These are phyloP conservation scores for Fusarium pseudoanthophilum DNA, from an alignment of 2,329 filamentous ascomycete species.

Conservation along the genomic window DNA sequence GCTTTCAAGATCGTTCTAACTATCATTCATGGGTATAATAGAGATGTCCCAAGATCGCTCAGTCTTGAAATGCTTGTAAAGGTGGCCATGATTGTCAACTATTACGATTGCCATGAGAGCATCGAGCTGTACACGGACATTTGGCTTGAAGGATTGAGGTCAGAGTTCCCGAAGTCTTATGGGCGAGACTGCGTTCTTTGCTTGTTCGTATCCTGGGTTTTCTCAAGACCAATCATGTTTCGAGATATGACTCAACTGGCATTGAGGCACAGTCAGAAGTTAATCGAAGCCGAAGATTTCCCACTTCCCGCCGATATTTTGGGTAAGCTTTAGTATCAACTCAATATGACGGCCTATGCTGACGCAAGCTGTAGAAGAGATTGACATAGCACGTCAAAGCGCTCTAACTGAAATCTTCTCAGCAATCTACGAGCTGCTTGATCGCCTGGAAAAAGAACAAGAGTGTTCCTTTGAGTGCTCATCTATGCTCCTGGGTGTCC, in stretches of 20 bases:
- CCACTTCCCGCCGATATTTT: slow-evolving; percentile 3
- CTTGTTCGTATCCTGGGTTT: slow-evolving; percentile 33
- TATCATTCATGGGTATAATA: slow-evolving; percentile 40
- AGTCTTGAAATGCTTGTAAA: slow-evolving; percentile 39
- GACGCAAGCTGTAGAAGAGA: fast-evolving
- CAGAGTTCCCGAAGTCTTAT: background rate
- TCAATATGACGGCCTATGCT: fast-evolving
- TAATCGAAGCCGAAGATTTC: background rate
- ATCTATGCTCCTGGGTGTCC: background rate
- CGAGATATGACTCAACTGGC: slow-evolving; percentile 8
- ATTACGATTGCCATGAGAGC: slow-evolving; percentile 42
- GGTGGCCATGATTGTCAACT: slow-evolving; percentile 41
- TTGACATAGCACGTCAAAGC: background rate
- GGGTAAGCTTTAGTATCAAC: background rate
- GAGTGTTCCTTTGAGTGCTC: slow-evolving; percentile 2
- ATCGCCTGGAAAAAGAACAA: fast-evolving
- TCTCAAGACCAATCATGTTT: slow-evolving; percentile 1
- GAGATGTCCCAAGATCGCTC: slow-evolving; percentile 28
- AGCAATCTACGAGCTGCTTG: background rate
- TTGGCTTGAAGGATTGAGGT: slow-evolving; percentile 16
- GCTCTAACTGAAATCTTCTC: background rate
- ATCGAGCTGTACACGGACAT: background rate
- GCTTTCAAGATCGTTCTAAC: slow-evolving; percentile 40
- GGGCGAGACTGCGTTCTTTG: slow-evolving; percentile 9
- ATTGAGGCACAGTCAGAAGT: background rate